Conservation (phyloP, 495 filamentous ascomycete genomes). For the Penicillium waksmanii region DNA sequence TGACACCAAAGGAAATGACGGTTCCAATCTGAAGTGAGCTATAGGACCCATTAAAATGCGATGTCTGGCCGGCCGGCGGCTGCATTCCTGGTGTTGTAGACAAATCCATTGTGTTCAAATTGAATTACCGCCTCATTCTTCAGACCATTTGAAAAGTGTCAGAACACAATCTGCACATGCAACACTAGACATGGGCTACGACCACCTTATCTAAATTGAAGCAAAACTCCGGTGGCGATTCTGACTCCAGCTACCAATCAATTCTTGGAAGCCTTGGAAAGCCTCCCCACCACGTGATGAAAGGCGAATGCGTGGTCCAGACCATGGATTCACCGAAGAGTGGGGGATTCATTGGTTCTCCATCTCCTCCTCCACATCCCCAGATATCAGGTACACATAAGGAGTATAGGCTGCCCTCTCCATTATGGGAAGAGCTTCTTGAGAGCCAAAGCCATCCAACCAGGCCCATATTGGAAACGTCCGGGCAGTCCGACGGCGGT, state of each 20-base stretch:
- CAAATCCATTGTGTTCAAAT: no score
- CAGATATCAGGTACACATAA: not conserved
- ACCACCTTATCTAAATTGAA: no score
- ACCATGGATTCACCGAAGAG: not conserved
- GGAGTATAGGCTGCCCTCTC: not conserved
- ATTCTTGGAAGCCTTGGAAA: not conserved
- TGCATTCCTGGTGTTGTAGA: no score
- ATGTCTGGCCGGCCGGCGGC: no score
- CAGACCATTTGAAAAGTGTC: no score
- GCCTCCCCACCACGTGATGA: not conserved
- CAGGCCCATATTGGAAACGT: not conserved
- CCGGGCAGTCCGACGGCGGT: not conserved
- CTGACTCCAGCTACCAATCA: not conserved
- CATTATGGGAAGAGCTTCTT: not conserved
- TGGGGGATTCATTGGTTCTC: not conserved
- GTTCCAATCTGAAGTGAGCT: no score
- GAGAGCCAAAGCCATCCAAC: constrained; percentile 1
- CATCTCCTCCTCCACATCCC: not conserved
- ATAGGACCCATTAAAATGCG: no score
- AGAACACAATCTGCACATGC: no score
- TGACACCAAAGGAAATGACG: no score
- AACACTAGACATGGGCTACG: no score
- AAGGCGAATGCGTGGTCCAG: constrained; percentile 1
- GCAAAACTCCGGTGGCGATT: not conserved
- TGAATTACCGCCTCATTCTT: no score